Percentiles rank a stretch among this genome's conserved stretches.
These are phyloP conservation scores for Rehmannia glutinosa DNA, from an alignment of 257 asterid species.

Conservation along the genomic window DNA sequence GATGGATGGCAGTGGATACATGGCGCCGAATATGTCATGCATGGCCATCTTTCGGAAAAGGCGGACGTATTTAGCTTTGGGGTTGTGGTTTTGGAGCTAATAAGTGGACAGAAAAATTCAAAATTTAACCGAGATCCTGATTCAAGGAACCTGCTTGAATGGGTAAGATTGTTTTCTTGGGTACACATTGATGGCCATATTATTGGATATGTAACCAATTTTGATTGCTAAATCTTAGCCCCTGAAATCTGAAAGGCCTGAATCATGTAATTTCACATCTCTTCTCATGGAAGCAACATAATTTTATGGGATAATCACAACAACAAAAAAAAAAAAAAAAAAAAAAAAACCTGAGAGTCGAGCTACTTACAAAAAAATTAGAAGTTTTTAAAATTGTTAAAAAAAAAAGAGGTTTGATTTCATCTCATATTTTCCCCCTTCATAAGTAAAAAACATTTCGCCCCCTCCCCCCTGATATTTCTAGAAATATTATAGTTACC, in stretches of 20 bases:
- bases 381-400: too few species aligned
- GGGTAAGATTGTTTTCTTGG: conserved; percentile 44
- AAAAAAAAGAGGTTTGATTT: too few species aligned
- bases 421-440: too few species aligned
- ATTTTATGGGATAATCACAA: not conserved
- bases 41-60: conserved; percentile 64
- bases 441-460: too few species aligned
- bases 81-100: conserved; percentile 72
- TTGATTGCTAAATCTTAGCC: too few species aligned
- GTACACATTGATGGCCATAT: not conserved
- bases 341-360: too few species aligned
- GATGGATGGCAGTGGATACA: conserved; percentile 55
- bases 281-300: not conserved
- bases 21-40: conserved; percentile 85
- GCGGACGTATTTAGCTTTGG: conserved; percentile 86
- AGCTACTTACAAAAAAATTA: too few species aligned
- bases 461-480: too few species aligned
- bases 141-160: conserved; percentile 57
- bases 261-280: too few species aligned
- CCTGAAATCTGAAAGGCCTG: not conserved
- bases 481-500: too few species aligned
- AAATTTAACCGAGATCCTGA: conserved; percentile 54
- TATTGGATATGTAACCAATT: too few species aligned
- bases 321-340: not conserved
- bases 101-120: too few species aligned